A percentile compares a stretch with the other conserved stretches of the same genome.
phyloP scores from a whole-genome alignment of 495 filamentous ascomycete genomes.

The Xylaria bambusicola region DNA sequence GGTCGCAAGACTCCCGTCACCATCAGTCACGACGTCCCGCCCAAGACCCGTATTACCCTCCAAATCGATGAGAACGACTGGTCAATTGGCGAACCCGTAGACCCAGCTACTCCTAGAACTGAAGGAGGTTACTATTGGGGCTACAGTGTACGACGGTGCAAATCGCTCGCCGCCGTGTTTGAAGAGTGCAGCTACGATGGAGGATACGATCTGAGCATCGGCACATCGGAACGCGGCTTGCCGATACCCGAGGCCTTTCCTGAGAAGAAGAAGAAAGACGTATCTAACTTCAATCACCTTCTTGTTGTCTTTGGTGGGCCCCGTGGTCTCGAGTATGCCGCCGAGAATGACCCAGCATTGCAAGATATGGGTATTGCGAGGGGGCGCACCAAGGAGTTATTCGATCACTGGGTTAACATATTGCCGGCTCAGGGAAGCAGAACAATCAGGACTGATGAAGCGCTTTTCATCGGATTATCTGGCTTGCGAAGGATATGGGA shows the following conservation, averaged over 20 bases:
- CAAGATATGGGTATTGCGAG: constrained; percentile 55
- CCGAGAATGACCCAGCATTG: constrained; percentile 64
- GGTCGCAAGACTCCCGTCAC: constrained; percentile 56
- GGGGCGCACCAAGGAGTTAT: constrained; percentile 60
- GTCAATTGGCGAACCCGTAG: constrained; percentile 55
- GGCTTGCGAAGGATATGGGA: constrained; percentile 58
- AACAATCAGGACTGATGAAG: constrained; percentile 78
- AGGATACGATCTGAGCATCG: constrained; percentile 69
- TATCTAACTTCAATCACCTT: constrained; percentile 60
- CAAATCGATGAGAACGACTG: constrained; percentile 52
- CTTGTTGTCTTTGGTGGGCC: constrained; percentile 74
- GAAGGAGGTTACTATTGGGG: constrained; percentile 79
- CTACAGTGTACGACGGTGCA: constrained; percentile 61
- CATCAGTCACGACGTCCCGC: constrained; percentile 55
- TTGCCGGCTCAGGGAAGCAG: constrained; percentile 73
- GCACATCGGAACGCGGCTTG: constrained; percentile 71
- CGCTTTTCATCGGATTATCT: constrained; percentile 68
- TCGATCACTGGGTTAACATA: constrained; percentile 78
- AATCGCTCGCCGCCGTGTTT: constrained; percentile 63
- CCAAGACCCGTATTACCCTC: constrained; percentile 66
- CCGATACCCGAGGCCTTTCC: constrained; percentile 52
- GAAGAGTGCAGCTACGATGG: constrained; percentile 64
- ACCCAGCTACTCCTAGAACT: constrained; percentile 61
- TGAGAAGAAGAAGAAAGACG: constrained; percentile 33
- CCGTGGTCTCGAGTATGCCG: constrained; percentile 68